Evolutionary conservation across 2,329 filamentous ascomycete genomes (phyloP), one percentile per base, ranked within the genome.

Genomic region (Aureobasidium sp.): DNA sequence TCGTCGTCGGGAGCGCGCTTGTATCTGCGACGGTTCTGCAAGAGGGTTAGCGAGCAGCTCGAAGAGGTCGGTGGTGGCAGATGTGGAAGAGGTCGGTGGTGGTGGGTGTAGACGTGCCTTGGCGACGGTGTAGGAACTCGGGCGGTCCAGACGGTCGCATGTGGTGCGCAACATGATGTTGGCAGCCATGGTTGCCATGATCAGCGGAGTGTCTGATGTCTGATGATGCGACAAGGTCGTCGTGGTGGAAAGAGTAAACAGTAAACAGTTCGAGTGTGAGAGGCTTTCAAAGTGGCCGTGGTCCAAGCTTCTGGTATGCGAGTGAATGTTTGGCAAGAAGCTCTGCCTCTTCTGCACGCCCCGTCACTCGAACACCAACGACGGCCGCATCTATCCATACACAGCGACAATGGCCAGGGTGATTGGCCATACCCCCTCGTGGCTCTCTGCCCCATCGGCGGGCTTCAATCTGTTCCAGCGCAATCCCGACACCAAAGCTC

Each of bases 81-180:
- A 4, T 31, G 37, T 50, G 25, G 27, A n/a, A 8, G 13, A 46
- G 54, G 57, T 54, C 66, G 7, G 15, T 42, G 10, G n/a, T 38
- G n/a, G 40, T 50, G 2, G 29, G 4, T 31, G 37, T 29, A 11
- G 17, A 40, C 79, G 72, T 77, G 95, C 93, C 78, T 89, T 89
- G 76, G 82, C 86, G 64, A 85, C 82, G 70, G 92, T 96, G 78
- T 99, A 99, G 68, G 93, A 92, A 73, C 93, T 97, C 19, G 94
- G 93, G 75, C 87, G 88, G 75, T 99, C 94, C 64, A 99, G 84
- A 63, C 94, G 83, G 54, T 97, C 93, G 64, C 97, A 89, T 7
- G 94, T 97, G 73, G 81, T 85, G 70, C 83, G 78, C 64, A 76
- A 70, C 42, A 49, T 57, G 42, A 61, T 60, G 37, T 51, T 60